These are phyloP conservation scores for Tolypocladium inflatum DNA, from an alignment of 2,329 filamentous ascomycete species.

Conservation along the genomic window DNA sequence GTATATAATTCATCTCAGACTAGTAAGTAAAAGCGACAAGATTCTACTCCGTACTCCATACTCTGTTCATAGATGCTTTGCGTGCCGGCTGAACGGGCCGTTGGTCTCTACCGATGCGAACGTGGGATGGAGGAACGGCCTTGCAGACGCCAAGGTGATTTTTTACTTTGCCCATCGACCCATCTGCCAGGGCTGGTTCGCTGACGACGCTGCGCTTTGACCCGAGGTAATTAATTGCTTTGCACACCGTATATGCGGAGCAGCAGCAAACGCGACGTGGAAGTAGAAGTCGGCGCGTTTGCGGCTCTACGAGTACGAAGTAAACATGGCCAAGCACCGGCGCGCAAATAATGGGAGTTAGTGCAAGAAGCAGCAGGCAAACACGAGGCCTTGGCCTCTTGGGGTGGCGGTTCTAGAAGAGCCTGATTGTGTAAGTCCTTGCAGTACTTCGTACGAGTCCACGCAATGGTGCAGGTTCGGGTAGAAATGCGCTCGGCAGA, in stretches of 20 bases:
- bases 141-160: neutral
- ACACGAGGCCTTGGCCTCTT: neutral
- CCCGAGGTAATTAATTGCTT: neutral
- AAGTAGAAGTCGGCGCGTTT: neutral
- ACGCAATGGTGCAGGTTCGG: neutral
- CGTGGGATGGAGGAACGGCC: neutral
- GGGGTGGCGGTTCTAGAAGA: neutral
- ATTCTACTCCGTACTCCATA: too few species aligned
- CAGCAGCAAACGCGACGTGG: neutral
- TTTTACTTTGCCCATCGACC: neutral
- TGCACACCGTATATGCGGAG: neutral
- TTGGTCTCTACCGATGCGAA: too few species aligned
- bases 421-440: neutral
- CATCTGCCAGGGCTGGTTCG: neutral
- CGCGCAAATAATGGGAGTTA: neutral
- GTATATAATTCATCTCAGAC: neutral
- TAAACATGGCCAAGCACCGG: neutral
- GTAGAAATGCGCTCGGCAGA: neutral
- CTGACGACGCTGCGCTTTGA: neutral
- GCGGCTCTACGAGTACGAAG: neutral
- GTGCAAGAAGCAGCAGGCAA: neutral
- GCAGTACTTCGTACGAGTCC: neutral
- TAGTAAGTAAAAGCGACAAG: neutral
- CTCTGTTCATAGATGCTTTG: neutral
- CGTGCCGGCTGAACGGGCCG: neutral